A percentile compares a stretch with the other conserved stretches of the same genome.
phyloP scores from a whole-genome alignment of 2,329 filamentous ascomycete genomes.

The Helotiales sp. region DNA sequence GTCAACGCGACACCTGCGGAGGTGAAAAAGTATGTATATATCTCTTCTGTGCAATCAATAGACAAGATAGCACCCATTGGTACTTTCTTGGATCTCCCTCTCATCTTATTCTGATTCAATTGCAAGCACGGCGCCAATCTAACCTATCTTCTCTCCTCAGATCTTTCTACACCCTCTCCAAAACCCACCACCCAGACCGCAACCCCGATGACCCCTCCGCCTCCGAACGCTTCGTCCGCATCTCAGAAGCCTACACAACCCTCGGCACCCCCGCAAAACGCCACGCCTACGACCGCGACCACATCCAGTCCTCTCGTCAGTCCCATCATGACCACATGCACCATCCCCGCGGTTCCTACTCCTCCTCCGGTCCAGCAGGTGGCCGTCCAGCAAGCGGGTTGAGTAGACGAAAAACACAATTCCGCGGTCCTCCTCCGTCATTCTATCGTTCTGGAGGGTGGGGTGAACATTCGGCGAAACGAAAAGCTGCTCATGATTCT shows the following conservation, averaged over 20 bases:
- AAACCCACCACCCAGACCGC: conserved; percentile 88
- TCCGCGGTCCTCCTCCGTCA: conserved; percentile 82
- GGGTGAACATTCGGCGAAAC: conserved; percentile 63
- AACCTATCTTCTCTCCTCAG: conserved; percentile 36
- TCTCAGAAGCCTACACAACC: conserved; percentile 80
- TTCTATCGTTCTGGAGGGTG: conserved; percentile 85
- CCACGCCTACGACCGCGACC: conserved; percentile 75
- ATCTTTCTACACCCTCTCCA: conserved; percentile 88
- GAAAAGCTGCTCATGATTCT: conserved; percentile 49
- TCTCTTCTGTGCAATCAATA: not conserved
- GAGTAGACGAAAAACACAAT: conserved; percentile 71
- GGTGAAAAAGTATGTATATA: conserved; percentile 71
- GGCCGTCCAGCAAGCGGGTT: conserved; percentile 79
- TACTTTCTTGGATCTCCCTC: too few species aligned
- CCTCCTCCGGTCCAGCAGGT: conserved; percentile 63
- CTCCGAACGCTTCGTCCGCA: conserved; percentile 73
- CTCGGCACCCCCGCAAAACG: conserved; percentile 75
- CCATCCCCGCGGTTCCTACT: conserved; percentile 49
- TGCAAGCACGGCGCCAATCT: not conserved
- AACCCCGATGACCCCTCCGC: conserved; percentile 76
- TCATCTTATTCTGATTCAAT: too few species aligned
- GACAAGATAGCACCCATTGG: too few species aligned
- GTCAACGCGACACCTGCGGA: conserved; percentile 69
- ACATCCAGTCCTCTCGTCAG: conserved; percentile 40
- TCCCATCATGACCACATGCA: conserved; percentile 25